Percentiles rank a stretch among this genome's conserved stretches.
phyloP scores from a whole-genome alignment of 2,329 filamentous ascomycete genomes.

The Diaporthe amygdali region DNA sequence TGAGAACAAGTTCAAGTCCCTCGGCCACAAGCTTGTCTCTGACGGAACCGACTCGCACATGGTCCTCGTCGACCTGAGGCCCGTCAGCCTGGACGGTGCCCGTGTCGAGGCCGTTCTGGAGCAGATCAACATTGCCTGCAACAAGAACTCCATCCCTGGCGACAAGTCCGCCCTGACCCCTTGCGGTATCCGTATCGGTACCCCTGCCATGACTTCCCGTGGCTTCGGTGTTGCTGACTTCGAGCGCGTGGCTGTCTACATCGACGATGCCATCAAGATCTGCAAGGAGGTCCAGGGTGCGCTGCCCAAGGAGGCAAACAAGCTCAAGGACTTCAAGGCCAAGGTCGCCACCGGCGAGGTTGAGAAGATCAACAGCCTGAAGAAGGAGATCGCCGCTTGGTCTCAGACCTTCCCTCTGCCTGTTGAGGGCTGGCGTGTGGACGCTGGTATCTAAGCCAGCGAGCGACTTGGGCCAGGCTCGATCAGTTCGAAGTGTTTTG shows the following conservation, averaged over 20 bases:
- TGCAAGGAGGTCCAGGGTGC: slow-evolving; percentile 84
- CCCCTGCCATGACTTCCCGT: slow-evolving; percentile 95
- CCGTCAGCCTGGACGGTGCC: slow-evolving; percentile 86
- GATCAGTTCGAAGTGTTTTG: slow-evolving; percentile 22
- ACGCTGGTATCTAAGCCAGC: slow-evolving; percentile 59
- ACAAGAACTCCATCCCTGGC: slow-evolving; percentile 98
- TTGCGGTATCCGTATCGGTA: slow-evolving; percentile 93
- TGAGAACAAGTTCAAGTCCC: slow-evolving; percentile 80
- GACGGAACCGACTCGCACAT: slow-evolving; percentile 98
- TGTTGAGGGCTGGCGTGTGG: slow-evolving; percentile 72
- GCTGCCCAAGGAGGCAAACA: slow-evolving; percentile 96
- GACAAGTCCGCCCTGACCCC: slow-evolving; percentile 97
- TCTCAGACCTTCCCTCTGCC: slow-evolving; percentile 91
- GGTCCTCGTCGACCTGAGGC: slow-evolving; percentile 92
- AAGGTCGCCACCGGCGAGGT: slow-evolving; percentile 83
- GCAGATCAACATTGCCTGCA: slow-evolving; percentile 98
- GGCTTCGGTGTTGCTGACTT: slow-evolving; percentile 95
- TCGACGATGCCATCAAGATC: slow-evolving; percentile 86
- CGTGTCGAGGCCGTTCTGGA: slow-evolving; percentile 96
- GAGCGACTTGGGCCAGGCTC: slow-evolving; percentile 6
- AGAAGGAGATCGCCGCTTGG: slow-evolving; percentile 90
- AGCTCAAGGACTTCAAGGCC: slow-evolving; percentile 99
- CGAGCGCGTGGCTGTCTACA: slow-evolving; percentile 86
- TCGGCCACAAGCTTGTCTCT: slow-evolving; percentile 93
- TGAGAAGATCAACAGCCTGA: slow-evolving; percentile 80